Evolutionary conservation across 1,284 basidiomycete genomes (phyloP).

Genomic region (Afroboletus lepidellus): DNA sequence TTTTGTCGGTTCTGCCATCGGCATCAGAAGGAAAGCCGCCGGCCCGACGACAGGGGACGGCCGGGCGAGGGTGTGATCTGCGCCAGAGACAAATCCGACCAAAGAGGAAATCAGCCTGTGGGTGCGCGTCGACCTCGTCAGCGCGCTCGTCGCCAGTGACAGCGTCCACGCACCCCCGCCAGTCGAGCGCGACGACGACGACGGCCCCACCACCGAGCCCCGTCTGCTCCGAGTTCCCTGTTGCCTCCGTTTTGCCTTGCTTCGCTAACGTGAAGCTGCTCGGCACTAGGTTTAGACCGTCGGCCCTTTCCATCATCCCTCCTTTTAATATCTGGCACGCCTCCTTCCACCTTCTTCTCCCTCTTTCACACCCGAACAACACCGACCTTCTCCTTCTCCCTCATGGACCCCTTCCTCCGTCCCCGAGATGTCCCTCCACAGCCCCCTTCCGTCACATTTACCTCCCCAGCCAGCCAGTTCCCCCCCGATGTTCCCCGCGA

Average conservation of each 20-base stretch:
- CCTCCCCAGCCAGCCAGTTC: constrained; percentile 19
- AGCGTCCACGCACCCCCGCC: constrained; percentile 1
- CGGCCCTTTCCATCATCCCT: constrained; percentile 26
- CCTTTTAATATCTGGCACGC: constrained; percentile 36
- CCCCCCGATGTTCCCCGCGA: constrained; percentile 23
- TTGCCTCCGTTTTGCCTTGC: constrained; percentile 19
- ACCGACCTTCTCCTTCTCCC: not conserved
- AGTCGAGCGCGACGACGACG: not conserved
- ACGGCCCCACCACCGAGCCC: not conserved
- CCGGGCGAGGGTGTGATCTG: constrained; percentile 29
- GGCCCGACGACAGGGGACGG: constrained; percentile 33
- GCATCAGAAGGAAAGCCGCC: constrained; percentile 35
- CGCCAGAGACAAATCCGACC: constrained; percentile 21
- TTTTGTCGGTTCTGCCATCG: constrained; percentile 20
- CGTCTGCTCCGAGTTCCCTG: constrained; percentile 20
- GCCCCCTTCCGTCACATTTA: constrained; percentile 23
- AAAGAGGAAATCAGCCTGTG: constrained; percentile 19
- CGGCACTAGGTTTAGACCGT: constrained; percentile 29
- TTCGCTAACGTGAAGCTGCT: constrained; percentile 28
- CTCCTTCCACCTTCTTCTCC: constrained; percentile 1
- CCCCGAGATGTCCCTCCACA: constrained; percentile 16
- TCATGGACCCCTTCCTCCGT: constrained; percentile 27
- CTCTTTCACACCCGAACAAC: not conserved
- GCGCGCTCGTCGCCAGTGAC: constrained; percentile 14
- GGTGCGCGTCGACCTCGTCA: not conserved